A percentile compares a stretch with the other conserved stretches of the same genome.
These are phyloP conservation scores for Hymenoscyphus albidus DNA, from an alignment of 2,329 filamentous ascomycete species.

Conservation along the genomic window DNA sequence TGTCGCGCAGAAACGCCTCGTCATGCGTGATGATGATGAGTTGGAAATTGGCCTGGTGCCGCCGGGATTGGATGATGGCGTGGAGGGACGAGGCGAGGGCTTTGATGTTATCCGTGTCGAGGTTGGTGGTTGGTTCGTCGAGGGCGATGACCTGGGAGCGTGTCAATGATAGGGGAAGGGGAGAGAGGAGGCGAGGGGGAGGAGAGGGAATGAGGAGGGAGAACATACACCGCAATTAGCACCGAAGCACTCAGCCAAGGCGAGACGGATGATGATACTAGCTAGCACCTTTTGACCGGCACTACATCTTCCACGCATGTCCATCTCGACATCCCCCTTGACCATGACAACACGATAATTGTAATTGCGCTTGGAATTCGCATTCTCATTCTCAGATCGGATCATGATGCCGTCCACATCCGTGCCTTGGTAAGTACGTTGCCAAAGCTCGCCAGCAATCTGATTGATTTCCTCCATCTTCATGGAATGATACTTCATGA, in stretches of 20 bases:
- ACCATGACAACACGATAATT: conserved; percentile 99
- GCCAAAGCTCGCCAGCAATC: conserved; percentile 95
- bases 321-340: conserved; percentile 96
- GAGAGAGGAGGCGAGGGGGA: not conserved
- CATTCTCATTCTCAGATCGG: conserved; percentile 78
- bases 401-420: conserved; percentile 97
- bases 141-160: conserved; percentile 70
- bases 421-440: conserved; percentile 91
- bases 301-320: conserved; percentile 97
- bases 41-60: conserved; percentile 91
- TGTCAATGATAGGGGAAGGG: not conserved
- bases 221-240: conserved; percentile 71
- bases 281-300: conserved; percentile 96
- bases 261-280: conserved; percentile 94
- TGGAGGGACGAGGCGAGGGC: conserved; percentile 81
- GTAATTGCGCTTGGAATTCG: conserved; percentile 73
- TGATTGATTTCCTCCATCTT: conserved; percentile 99
- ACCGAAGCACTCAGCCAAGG: conserved; percentile 93
- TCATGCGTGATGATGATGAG: conserved; percentile 98
- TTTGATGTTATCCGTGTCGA: conserved; percentile 92
- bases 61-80: conserved; percentile 78
- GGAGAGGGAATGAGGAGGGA: not conserved
- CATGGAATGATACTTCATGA: conserved; percentile 92
- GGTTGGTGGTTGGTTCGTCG: conserved; percentile 95
- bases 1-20: conserved; percentile 88